phyloP scores from a whole-genome alignment of 495 filamentous ascomycete species.

The Cetradonia linearis region DNA sequence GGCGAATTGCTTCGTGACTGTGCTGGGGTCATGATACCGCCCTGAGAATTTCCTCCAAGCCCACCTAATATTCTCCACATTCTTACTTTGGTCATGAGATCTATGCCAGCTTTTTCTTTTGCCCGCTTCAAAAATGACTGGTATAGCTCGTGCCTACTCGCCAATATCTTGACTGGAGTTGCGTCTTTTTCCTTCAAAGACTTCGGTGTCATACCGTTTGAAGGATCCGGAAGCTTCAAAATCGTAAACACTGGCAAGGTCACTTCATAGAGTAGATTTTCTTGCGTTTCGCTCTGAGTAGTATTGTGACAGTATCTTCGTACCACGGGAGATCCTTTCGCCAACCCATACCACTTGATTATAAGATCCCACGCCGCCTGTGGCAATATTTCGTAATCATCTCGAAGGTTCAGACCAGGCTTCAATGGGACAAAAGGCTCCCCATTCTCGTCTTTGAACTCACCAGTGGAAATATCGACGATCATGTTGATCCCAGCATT shows the following conservation, averaged over 20 bases:
- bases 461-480: slow-evolving; percentile 31
- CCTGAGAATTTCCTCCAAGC: slow-evolving; percentile 30
- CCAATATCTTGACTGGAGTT: slow-evolving; percentile 50
- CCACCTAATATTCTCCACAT: slow-evolving; percentile 61
- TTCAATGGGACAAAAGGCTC: slow-evolving; percentile 66
- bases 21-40: slow-evolving; percentile 48
- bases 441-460: slow-evolving; percentile 43
- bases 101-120: slow-evolving; percentile 55
- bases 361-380: slow-evolving; percentile 72
- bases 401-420: slow-evolving; percentile 50
- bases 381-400: slow-evolving; percentile 71
- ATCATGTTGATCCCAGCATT: slow-evolving; percentile 57
- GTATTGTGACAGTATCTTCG: slow-evolving; percentile 70
- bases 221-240: slow-evolving; percentile 56
- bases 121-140: slow-evolving; percentile 63
- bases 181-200: slow-evolving; percentile 44
- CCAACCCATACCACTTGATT: slow-evolving; percentile 70
- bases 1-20: slow-evolving; percentile 47
- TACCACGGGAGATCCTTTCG: slow-evolving; percentile 59
- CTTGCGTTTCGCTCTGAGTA: slow-evolving; percentile 38
- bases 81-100: slow-evolving; percentile 60
- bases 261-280: slow-evolving; percentile 72
- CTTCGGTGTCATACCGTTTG: slow-evolving; percentile 46
- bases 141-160: slow-evolving; percentile 56
- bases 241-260: slow-evolving; percentile 81